These are phyloP conservation scores for Proliferodiscus dingleyae DNA, from an alignment of 2,329 filamentous ascomycete genomes.

Conservation along the genomic window DNA sequence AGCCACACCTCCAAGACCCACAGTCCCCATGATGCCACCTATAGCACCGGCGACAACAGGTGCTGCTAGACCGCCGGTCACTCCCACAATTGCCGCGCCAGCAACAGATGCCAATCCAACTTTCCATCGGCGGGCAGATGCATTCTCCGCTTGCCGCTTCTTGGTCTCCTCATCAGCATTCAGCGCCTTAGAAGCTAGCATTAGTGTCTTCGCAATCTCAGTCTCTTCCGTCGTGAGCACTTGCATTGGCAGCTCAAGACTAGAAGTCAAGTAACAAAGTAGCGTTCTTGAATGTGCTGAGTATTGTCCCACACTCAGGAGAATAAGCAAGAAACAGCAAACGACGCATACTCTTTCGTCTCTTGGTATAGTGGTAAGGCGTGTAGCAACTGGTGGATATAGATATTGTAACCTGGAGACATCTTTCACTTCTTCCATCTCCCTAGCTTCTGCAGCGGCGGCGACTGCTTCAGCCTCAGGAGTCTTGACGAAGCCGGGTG, in stretches of 20 bases:
- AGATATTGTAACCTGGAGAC: conserved; percentile 43
- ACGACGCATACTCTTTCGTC: conserved; percentile 59
- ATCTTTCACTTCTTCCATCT: conserved; percentile 34
- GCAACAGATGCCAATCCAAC: conserved; percentile 83
- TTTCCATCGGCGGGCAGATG: conserved; percentile 72
- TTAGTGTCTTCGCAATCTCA: conserved; percentile 69
- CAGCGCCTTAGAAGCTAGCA: conserved; percentile 62
- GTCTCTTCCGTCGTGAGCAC: conserved; percentile 66
- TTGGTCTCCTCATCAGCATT: conserved; percentile 72
- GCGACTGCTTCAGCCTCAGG: conserved; percentile 24
- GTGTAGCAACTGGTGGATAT: conserved; percentile 49
- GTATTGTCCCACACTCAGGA: conserved; percentile 70
- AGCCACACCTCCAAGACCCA: conserved; percentile 80
- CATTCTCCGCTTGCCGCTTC: conserved; percentile 65
- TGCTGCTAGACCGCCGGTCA: conserved; percentile 87
- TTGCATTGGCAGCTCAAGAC: conserved; percentile 56
- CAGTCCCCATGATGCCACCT: conserved; percentile 76
- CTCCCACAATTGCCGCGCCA: conserved; percentile 82
- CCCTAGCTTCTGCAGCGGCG: conserved; percentile 16
- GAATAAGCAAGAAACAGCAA: conserved; percentile 64
- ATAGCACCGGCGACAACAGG: conserved; percentile 83
- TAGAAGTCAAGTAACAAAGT: conserved; percentile 62
- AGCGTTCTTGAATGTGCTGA: conserved; percentile 67
- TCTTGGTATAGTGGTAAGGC: conserved; percentile 51
- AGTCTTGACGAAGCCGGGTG: conserved; percentile 16